Base-by-base conservation (phyloP, 2,329 filamentous ascomycete genomes). In the Beauveria asiatica region DNA sequence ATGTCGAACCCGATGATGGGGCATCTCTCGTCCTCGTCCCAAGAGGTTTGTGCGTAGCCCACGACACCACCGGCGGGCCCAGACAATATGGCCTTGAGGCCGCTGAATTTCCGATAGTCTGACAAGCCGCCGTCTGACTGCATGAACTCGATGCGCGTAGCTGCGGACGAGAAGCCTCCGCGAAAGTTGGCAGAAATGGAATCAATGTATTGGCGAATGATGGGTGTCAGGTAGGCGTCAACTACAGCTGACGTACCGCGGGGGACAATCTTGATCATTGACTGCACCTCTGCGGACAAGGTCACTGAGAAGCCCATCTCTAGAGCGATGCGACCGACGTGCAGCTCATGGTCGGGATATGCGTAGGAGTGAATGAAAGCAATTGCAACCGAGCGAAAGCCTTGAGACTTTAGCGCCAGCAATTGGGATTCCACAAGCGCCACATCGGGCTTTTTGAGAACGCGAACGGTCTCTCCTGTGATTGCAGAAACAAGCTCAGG, bases 11-110 rank as follows among this genome's bases (percentile, higher is more conserved):
- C 88, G 64, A 91, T 90, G 2, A 92, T 82, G 0, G 88, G 87
- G 0, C 77, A 86, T 65, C 82, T 83, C 48, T 86, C 87, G 13
- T 83, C 75, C 0, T 82, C 78, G 62, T 91, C 87, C 71, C 87
- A 91, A 1, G 83, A 88, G 0, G 88, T 90, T 13, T 87, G 76
- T 3, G 88, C 87, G 70, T 90, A 90, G 3, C 88, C 88, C 1
- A 91, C 87, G 0, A 91, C 88, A 51, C 88, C 88, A 17, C 87
- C 88, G n/a, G 88, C 88, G 5, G 88, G 88, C 0, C 88, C 88
- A 1, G 85, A 89, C 0, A 92, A 71, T 45, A 92, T 89, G 0
- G 86, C 86, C 63, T 83, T 81, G 6, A 90, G 73, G 0, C 88
- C 88, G 17, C 83, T 86, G 68, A 91, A 90, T 59, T 78, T 81